Percentiles rank a stretch among this genome's conserved stretches.
Evolutionary conservation across 108 stramenopile genomes (phyloP).

Genomic region (Licmophora abbreviata): DNA sequence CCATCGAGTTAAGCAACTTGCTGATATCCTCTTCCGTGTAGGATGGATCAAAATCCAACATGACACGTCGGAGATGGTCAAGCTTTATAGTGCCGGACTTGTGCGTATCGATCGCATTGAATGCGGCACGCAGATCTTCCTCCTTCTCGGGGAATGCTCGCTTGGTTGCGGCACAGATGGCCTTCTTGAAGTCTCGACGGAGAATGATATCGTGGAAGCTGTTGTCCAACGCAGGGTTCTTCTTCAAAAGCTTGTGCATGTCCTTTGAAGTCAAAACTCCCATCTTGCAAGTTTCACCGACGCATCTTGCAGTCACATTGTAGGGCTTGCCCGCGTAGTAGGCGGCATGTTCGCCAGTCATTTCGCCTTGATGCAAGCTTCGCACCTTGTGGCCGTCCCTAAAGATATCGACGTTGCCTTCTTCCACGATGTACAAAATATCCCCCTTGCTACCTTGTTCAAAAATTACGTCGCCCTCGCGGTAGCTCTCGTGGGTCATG

Average conservation of each 20-base stretch:
- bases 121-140: constrained; percentile 47
- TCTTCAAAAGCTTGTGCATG: constrained; percentile 52
- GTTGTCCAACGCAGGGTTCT: constrained; percentile 38
- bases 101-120: constrained; percentile 55
- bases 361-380: constrained; percentile 47
- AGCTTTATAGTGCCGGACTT: constrained; percentile 35
- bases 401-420: constrained; percentile 28
- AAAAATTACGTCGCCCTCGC: constrained; percentile 37
- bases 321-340: constrained; percentile 43
- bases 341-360: constrained; percentile 63
- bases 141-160: constrained; percentile 53
- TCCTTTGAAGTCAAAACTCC: constrained; percentile 37
- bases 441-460: constrained; percentile 49
- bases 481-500: constrained; percentile 26
- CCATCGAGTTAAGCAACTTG: constrained; percentile 50
- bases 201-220: constrained; percentile 55
- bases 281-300: constrained; percentile 33
- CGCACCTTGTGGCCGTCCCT: constrained; percentile 27
- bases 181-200: constrained; percentile 82
- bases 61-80: constrained; percentile 38
- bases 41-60: constrained; percentile 56
- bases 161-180: constrained; percentile 41
- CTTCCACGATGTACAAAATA: constrained; percentile 46
- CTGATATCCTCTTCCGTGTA: constrained; percentile 67
- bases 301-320: constrained; percentile 62